Base-by-base conservation (phyloP, 2,329 filamentous ascomycete species). In the Colletotrichum sansevieriae region DNA sequence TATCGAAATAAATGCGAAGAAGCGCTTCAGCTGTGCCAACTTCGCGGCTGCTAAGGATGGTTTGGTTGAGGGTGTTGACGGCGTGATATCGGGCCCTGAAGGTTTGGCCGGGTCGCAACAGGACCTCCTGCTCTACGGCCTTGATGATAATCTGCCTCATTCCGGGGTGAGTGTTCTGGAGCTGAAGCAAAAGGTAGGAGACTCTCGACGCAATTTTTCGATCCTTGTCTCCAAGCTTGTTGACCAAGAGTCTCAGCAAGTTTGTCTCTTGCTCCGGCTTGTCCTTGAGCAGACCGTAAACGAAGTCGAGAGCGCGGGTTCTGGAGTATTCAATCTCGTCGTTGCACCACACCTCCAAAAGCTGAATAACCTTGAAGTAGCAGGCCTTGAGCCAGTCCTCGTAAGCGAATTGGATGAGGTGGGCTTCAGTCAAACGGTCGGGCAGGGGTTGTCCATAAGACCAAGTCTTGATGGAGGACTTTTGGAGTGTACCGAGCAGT, bases 231-330 rank as follows among this genome's bases (percentile, higher is more conserved):
- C 97, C 95, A 29, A 99, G 88, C 80, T 99, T 99, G 84, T 98
- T 98, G 73, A 99, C 94, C 66, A 99, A 83, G 64, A 99, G 84
- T 62, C 95, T 90, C 70, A 99, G 84, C 71, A 99, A 83, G 78
- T 99, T 99, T 63, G 95, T 92, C 79, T 99, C 96, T 77, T 99
- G 96, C 79, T 99, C 96, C 0, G 96, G 95, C 81, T 97, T 99
- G 78, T 97, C 95, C 78, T 94, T 96, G 70, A 99, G 83, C 44
- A 99, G 84, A 71, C 95, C 94, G 77, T 91, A 98, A 43, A 98
- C 91, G 75, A 97, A 97, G 72, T 94, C 96, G 51, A 99, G 87
- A 3, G 95, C 92, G 72, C 93, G 90, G 56, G 91, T 92, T 70
- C 97, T 91, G 46, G 97, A 94, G 80, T 95, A 98, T 76, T 97